phyloP scores from a whole-genome alignment of 306 rosid genomes.

The Quercus parvula region DNA sequence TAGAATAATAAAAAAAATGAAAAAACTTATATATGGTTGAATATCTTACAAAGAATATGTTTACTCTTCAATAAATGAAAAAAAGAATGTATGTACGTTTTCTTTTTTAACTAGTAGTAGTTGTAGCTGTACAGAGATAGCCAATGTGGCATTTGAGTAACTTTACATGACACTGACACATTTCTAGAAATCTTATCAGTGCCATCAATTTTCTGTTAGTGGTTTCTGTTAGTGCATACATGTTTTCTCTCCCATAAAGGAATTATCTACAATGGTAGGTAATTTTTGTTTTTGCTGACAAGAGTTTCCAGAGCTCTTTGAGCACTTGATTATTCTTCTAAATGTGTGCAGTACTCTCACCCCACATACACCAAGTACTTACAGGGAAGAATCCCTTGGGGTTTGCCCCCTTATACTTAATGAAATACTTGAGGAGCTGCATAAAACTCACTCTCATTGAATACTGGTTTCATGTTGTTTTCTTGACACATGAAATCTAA shows the following conservation, averaged over 20 bases:
- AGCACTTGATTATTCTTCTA: too few relatives aligned
- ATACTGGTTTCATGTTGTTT: conserved; percentile 69
- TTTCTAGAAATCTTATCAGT: not conserved
- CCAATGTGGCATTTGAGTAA: conserved; percentile 9
- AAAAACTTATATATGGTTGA: not conserved
- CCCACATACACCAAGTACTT: too few relatives aligned
- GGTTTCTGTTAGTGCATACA: not conserved
- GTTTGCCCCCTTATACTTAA: conserved; percentile 17
- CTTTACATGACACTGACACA: not conserved
- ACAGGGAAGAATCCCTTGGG: too few relatives aligned
- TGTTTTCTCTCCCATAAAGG: not conserved
- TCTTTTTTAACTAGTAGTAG: not conserved
- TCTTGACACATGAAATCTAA: conserved; percentile 87
- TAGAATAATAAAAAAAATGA: not conserved
- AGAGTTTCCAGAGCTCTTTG: too few relatives aligned
- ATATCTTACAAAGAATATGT: not conserved
- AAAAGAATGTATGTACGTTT: not conserved
- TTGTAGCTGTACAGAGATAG: conserved; percentile 9
- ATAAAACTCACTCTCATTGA: conserved; percentile 88
- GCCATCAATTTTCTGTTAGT: not conserved
- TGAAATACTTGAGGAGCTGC: conserved; percentile 85
- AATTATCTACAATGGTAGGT: not conserved
- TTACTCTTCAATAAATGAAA: not conserved
- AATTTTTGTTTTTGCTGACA: too few relatives aligned
- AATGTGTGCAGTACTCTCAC: too few relatives aligned